Evolutionary conservation across 2,329 filamentous ascomycete species (phyloP).

Genomic region (Colletotrichum paranaense): DNA sequence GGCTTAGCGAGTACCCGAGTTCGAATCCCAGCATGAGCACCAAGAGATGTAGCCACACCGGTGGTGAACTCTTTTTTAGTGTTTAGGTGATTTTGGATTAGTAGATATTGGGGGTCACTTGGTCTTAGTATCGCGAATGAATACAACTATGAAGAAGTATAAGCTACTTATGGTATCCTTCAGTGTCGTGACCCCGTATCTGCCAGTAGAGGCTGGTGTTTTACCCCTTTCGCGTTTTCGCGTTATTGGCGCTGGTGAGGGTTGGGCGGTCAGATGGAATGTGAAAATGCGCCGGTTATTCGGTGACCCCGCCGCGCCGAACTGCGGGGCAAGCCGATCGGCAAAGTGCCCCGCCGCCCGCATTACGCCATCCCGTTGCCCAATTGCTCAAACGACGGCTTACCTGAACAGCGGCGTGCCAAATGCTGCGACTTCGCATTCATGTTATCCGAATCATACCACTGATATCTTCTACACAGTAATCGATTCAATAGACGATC

Average conservation of each 20-base stretch:
- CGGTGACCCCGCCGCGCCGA: conserved; percentile 17
- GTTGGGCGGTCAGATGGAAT: neutral
- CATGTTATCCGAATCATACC: neutral
- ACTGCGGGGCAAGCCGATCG: conserved; percentile 27
- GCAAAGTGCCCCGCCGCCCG: conserved; percentile 10
- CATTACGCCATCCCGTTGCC: conserved; percentile 32
- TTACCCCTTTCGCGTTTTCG: neutral
- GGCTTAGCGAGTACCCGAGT: too few relatives aligned
- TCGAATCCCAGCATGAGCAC: too few relatives aligned
- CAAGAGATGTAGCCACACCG: too few relatives aligned
- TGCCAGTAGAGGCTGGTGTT: neutral
- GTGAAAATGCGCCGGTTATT: neutral
- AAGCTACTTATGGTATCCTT: neutral
- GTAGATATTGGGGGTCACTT: neutral
- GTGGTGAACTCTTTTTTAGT: too few relatives aligned
- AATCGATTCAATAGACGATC: too few relatives aligned
- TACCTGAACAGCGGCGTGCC: neutral
- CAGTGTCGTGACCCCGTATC: neutral
- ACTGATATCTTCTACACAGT: neutral
- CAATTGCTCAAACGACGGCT: conserved; percentile 13
- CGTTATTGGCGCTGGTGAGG: neutral
- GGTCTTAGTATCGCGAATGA: neutral
- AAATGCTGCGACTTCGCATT: too few relatives aligned
- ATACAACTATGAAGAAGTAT: neutral
- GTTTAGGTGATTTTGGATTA: too few relatives aligned